phyloP scores from a whole-genome alignment of 805 yeast genomes.

The Alloascoidea africana region DNA sequence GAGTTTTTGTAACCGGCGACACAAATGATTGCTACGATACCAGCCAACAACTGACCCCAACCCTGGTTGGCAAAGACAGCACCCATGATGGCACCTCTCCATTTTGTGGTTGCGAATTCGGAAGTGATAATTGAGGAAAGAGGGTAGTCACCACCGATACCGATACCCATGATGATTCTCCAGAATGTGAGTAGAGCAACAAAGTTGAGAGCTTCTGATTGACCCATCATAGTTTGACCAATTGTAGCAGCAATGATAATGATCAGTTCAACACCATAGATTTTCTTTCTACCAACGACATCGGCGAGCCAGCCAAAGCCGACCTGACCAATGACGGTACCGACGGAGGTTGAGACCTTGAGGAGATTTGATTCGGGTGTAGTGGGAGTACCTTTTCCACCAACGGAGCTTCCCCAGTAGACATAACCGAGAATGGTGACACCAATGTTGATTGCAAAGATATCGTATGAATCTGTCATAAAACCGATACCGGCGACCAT shows the following conservation, averaged over 20 bases:
- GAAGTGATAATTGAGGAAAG: conserved; percentile 86
- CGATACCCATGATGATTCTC: conserved; percentile 86
- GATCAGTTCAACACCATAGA: conserved; percentile 79
- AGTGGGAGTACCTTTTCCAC: conserved; percentile 32
- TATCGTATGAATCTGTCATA: conserved; percentile 86
- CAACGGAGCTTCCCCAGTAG: conserved; percentile 41
- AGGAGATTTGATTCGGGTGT: conserved; percentile 58
- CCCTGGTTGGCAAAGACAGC: conserved; percentile 96
- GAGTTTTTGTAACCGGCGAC: conserved; percentile 64
- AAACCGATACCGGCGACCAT: conserved; percentile 88
- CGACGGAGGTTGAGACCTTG: conserved; percentile 84
- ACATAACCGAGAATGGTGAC: conserved; percentile 66
- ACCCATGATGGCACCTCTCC: conserved; percentile 98
- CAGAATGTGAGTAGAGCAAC: conserved; percentile 60
- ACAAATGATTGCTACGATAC: conserved; percentile 65
- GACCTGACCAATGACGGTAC: conserved; percentile 85
- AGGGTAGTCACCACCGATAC: conserved; percentile 97
- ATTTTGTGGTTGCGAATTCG: conserved; percentile 84
- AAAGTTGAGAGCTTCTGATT: conserved; percentile 31
- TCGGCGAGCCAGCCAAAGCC: conserved; percentile 78
- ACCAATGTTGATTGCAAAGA: conserved; percentile 79
- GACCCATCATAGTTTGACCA: conserved; percentile 61
- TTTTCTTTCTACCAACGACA: conserved; percentile 68
- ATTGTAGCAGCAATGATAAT: conserved; percentile 71
- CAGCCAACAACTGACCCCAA: conserved; percentile 85